phyloP scores from a whole-genome alignment of 257 asterid species.

The Penstemon barbatus region DNA sequence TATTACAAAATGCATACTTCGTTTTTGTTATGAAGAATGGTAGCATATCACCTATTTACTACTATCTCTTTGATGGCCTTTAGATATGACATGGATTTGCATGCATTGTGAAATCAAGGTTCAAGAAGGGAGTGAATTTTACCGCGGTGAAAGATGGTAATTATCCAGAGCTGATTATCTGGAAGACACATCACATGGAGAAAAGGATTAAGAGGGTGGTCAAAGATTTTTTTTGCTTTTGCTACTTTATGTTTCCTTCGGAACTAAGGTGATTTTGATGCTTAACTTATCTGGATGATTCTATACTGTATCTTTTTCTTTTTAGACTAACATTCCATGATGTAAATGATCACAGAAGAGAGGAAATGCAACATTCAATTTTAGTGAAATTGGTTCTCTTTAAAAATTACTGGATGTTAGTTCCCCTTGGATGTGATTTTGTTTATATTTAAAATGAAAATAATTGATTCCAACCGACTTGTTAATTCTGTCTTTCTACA shows the following conservation, averaged over 20 bases:
- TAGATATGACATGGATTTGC: not conserved
- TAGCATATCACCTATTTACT: not conserved
- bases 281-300: slow-evolving; percentile 16
- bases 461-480: not conserved
- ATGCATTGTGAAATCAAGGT: not conserved
- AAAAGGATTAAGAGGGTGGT: not conserved
- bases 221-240: not conserved
- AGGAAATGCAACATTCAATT: not conserved
- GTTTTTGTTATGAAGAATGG: not conserved
- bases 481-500: not conserved
- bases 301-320: not conserved
- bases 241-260: slow-evolving; percentile 24
- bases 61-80: too few species aligned
- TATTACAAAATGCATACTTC: not conserved
- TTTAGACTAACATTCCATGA: too few species aligned
- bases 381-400: not conserved
- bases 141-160: not conserved
- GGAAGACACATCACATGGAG: not conserved
- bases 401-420: not conserved
- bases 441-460: not conserved
- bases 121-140: not conserved
- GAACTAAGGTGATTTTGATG: slow-evolving; percentile 7
- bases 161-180: not conserved
- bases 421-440: not conserved
- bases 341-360: not conserved